These are phyloP conservation scores for Penicillium sp. DNA, from an alignment of 2,329 filamentous ascomycete genomes.

Conservation along the genomic window DNA sequence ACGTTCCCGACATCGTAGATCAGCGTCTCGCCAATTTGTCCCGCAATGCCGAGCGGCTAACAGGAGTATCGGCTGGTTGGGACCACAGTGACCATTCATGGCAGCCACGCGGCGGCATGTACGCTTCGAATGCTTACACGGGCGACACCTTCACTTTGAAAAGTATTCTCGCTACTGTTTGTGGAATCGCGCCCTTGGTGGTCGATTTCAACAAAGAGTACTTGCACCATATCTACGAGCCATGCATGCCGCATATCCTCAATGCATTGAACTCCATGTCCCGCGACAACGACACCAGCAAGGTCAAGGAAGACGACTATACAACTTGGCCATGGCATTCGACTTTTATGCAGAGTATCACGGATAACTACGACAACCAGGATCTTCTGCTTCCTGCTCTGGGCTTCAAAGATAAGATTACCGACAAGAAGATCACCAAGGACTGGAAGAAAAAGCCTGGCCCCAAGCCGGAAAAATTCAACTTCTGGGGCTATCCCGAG, in stretches of 20 bases:
- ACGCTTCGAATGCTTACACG: conserved; percentile 42
- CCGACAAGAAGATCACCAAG: conserved; percentile 19
- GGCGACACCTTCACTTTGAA: conserved; percentile 48
- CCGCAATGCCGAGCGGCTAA: conserved; percentile 24
- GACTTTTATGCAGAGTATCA: conserved; percentile 30
- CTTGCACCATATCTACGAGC: conserved; percentile 44
- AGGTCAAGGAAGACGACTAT: conserved; percentile 18
- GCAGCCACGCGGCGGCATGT: conserved; percentile 40
- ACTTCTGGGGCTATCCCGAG: conserved; percentile 28
- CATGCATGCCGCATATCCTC: conserved; percentile 42
- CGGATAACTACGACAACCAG: conserved; percentile 30
- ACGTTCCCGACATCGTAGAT: conserved; percentile 34
- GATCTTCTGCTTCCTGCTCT: conserved; percentile 21
- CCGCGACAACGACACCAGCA: conserved; percentile 3
- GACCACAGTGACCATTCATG: conserved; percentile 7
- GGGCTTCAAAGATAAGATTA: conserved; percentile 24
- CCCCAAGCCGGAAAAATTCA: conserved; percentile 14
- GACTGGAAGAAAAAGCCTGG: conserved; percentile 11
- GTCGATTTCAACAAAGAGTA: conserved; percentile 46
- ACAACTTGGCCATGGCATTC: conserved; percentile 28
- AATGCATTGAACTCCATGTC: conserved; percentile 16
- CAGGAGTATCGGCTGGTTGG: conserved; percentile 21
- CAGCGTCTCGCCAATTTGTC: conserved; percentile 26
- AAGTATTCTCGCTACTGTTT: conserved; percentile 42
- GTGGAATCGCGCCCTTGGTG: conserved; percentile 42